These are phyloP conservation scores for Backusella luteola DNA, from an alignment of 192 early-diverging fungal species.

Conservation along the genomic window DNA sequence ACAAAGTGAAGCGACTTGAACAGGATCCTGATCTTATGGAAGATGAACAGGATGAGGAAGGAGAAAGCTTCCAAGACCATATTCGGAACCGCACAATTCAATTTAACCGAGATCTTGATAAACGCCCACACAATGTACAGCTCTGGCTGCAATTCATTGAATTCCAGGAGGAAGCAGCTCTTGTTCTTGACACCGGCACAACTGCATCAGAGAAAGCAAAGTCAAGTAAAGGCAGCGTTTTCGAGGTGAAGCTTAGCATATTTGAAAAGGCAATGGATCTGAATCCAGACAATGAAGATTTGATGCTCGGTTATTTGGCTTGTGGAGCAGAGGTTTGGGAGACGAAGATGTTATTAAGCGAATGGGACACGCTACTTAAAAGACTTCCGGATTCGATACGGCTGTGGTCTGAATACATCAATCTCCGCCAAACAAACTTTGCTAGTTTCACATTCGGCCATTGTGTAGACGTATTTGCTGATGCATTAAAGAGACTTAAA, in stretches of 20 bases:
- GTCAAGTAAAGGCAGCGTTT: slow-evolving; percentile 38
- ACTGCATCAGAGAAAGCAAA: slow-evolving; percentile 11
- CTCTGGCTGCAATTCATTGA: slow-evolving; percentile 53
- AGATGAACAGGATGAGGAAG: slow-evolving; percentile 30
- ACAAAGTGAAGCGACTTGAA: slow-evolving; percentile 31
- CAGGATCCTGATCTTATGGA: slow-evolving; percentile 27
- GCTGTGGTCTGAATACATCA: slow-evolving; percentile 58
- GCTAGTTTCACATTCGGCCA: slow-evolving; percentile 48
- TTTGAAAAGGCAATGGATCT: slow-evolving; percentile 51
- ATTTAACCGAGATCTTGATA: slow-evolving; percentile 23
- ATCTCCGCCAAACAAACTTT: slow-evolving; percentile 54
- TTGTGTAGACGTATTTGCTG: slow-evolving; percentile 44
- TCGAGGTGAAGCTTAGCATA: slow-evolving; percentile 53
- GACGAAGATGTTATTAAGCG: slow-evolving; percentile 38
- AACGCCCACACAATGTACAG: slow-evolving; percentile 44
- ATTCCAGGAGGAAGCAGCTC: slow-evolving; percentile 47
- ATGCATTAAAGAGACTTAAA: slow-evolving; percentile 32
- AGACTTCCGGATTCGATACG: slow-evolving; percentile 34
- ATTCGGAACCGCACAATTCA: slow-evolving; percentile 35
- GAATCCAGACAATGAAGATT: slow-evolving; percentile 45
- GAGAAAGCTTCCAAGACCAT: slow-evolving; percentile 40
- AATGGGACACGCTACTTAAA: slow-evolving; percentile 53
- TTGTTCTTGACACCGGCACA: slow-evolving; percentile 20
- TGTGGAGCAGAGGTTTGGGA: slow-evolving; percentile 48
- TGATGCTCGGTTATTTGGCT: slow-evolving; percentile 46